phyloP scores from a whole-genome alignment of 257 asterid genomes.

The Solanum verrucosum region DNA sequence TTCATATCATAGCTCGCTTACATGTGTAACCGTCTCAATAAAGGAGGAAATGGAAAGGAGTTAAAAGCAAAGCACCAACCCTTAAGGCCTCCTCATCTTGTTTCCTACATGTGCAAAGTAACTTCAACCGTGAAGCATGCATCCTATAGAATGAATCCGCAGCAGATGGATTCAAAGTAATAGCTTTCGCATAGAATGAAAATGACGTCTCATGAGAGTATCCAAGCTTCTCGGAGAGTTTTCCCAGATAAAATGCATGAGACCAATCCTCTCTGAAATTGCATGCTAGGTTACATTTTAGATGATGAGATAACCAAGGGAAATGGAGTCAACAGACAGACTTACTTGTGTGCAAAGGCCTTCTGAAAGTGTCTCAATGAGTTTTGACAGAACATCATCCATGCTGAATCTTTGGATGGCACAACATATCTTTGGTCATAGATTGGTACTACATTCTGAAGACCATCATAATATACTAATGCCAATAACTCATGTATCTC shows the following conservation, averaged over 20 bases:
- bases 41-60: constrained; percentile 1
- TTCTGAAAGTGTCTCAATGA: constrained; percentile 84
- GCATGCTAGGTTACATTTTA: constrained; percentile 7
- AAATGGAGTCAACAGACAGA: constrained; percentile 15
- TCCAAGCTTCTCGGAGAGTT: constrained; percentile 91
- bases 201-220: constrained; percentile 49
- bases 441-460: constrained; percentile 95
- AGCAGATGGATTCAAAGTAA: constrained; percentile 79
- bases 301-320: constrained; percentile 12
- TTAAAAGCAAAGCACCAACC: constrained; percentile 28
- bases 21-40: background rate
- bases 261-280: constrained; percentile 93
- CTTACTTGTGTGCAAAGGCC: constrained; percentile 76
- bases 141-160: constrained; percentile 95
- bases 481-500: constrained; percentile 98
- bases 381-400: constrained; percentile 85
- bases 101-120: constrained; percentile 66
- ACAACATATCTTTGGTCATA: constrained; percentile 78
- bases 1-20: background rate
- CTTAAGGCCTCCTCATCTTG: constrained; percentile 61
- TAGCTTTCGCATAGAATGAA: constrained; percentile 77
- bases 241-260: constrained; percentile 86
- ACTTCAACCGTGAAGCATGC: constrained; percentile 96
- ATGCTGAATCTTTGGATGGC: constrained; percentile 60
- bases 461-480: constrained; percentile 85